These are phyloP conservation scores for Hydrangea macrophylla DNA, from an alignment of 148 eudicot genomes.

Conservation along the genomic window DNA sequence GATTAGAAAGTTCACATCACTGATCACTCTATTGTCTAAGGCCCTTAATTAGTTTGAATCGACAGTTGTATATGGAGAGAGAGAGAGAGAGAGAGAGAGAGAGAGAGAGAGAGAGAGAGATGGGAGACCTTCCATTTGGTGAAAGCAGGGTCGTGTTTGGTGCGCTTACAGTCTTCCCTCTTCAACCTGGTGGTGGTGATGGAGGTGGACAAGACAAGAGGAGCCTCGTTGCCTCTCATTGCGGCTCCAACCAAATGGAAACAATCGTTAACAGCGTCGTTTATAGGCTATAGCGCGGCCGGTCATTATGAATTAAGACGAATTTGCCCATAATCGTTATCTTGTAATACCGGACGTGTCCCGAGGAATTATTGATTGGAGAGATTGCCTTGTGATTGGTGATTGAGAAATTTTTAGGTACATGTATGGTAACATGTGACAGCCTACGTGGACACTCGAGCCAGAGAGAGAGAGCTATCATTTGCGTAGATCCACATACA, in stretches of 20 bases:
- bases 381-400: too few species aligned
- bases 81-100: not conserved
- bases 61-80: not conserved
- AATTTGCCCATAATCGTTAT: too few species aligned
- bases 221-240: not conserved
- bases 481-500: too few species aligned
- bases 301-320: not conserved
- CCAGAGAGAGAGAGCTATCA: too few species aligned
- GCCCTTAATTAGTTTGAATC: not conserved
- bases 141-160: slow-evolving; percentile 74
- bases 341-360: too few species aligned
- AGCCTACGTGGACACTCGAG: too few species aligned
- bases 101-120: slow-evolving; percentile 14
- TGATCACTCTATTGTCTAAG: too few species aligned
- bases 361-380: too few species aligned
- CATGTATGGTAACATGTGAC: too few species aligned
- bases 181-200: slow-evolving; percentile 33
- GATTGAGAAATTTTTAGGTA: too few species aligned
- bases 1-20: not conserved
- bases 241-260: not conserved
- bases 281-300: not conserved
- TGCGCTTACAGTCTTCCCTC: slow-evolving; percentile 54
- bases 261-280: not conserved
- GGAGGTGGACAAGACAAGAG: too few species aligned
- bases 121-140: slow-evolving; percentile 55